Conservation (phyloP, 345 rosid species). For the Luvunga scandens region DNA sequence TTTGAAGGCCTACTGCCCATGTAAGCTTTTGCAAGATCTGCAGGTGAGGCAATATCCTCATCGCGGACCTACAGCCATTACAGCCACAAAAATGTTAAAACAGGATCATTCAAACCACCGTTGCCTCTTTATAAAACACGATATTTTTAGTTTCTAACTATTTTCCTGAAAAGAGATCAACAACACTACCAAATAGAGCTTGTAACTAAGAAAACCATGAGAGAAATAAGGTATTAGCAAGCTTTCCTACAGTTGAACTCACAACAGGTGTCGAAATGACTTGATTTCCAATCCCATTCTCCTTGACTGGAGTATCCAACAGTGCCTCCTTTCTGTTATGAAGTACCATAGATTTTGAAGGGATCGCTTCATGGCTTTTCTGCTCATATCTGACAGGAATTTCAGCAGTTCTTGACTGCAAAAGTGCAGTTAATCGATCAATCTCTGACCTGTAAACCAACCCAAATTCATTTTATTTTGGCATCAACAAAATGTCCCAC, state of each 20-base stretch:
- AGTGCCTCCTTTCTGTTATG: slow-evolving; percentile 32
- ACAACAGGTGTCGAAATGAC: slow-evolving; percentile 43
- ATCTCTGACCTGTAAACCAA: slow-evolving; percentile 69
- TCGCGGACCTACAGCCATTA: slow-evolving; percentile 55
- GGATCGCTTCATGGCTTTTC: slow-evolving; percentile 40
- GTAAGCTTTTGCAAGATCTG: slow-evolving; percentile 95
- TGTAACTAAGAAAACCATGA: neutral
- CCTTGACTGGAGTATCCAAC: slow-evolving; percentile 31
- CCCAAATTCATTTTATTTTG: neutral
- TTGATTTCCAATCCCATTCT: slow-evolving; percentile 35
- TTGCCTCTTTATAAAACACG: neutral
- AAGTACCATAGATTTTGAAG: slow-evolving; percentile 25
- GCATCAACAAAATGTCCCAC: neutral
- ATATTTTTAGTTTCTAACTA: neutral
- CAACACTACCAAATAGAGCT: neutral
- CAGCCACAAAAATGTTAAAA: slow-evolving; percentile 21
- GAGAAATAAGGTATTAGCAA: slow-evolving; percentile 7
- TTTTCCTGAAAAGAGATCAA: neutral
- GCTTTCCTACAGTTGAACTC: slow-evolving; percentile 42
- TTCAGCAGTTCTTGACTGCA: slow-evolving; percentile 60
- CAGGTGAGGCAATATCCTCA: slow-evolving; percentile 76
- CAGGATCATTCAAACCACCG: neutral
- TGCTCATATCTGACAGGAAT: slow-evolving; percentile 36
- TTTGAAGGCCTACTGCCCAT: slow-evolving; percentile 85
- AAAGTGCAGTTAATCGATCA: slow-evolving; percentile 67